phyloP scores from a whole-genome alignment of 306 rosid genomes.

The Medicago arabica region DNA sequence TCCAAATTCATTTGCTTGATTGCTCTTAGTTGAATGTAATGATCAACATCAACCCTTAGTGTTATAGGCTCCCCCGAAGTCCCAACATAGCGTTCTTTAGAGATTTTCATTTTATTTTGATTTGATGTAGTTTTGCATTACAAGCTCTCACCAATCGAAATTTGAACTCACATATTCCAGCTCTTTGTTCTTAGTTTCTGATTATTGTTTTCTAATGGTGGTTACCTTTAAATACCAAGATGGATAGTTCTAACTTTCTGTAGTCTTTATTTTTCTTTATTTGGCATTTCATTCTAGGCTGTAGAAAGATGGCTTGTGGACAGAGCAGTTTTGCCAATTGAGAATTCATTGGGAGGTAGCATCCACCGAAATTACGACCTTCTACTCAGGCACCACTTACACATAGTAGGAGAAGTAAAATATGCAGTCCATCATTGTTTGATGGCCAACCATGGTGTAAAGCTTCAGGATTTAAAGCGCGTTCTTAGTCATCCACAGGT shows the following conservation, averaged over 20 bases:
- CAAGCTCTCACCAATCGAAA: neutral
- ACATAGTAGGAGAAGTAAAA: conserved; percentile 97
- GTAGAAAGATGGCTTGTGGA: conserved; percentile 95
- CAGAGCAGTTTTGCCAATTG: conserved; percentile 97
- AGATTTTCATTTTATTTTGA: conserved; percentile 23
- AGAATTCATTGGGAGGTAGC: conserved; percentile 97
- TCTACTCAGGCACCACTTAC: conserved; percentile 86
- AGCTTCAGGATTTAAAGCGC: conserved; percentile 71
- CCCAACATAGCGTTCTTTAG: neutral
- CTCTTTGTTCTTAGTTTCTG: conserved; percentile 19
- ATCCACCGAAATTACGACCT: conserved; percentile 98
- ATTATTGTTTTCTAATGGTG: conserved; percentile 28
- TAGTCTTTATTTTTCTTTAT: conserved; percentile 22
- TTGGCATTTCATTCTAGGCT: conserved; percentile 53
- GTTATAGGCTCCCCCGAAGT: too few relatives aligned
- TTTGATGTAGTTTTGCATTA: neutral
- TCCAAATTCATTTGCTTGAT: too few relatives aligned
- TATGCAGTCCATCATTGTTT: conserved; percentile 90
- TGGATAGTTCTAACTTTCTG: conserved; percentile 23
- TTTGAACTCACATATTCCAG: conserved; percentile 6
- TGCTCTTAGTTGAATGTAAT: too few relatives aligned
- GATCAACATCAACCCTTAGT: too few relatives aligned
- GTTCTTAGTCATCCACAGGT: conserved; percentile 99
- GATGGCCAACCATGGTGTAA: conserved; percentile 82
- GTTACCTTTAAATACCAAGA: conserved; percentile 29